Conservation (phyloP, 2,329 filamentous ascomycete species). For the Phaeosphaeriaceae sp. region DNA sequence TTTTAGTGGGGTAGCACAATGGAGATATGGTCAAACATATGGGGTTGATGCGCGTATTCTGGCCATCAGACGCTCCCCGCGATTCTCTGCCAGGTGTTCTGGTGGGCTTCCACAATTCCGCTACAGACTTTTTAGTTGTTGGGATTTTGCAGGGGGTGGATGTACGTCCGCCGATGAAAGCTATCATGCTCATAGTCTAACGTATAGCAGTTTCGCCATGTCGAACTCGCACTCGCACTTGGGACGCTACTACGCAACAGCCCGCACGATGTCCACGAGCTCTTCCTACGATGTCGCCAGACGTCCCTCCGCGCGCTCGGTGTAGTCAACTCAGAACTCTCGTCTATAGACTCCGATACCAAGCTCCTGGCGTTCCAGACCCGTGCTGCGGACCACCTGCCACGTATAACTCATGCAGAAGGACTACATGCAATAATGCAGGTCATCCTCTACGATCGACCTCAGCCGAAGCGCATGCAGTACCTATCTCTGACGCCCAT, state of each 20-base stretch:
- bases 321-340: conserved; percentile 70
- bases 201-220: conserved; percentile 53
- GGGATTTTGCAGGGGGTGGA: conserved; percentile 90
- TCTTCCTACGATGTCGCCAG: conserved; percentile 85
- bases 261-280: conserved; percentile 77
- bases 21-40: conserved; percentile 71
- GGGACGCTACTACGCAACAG: conserved; percentile 85
- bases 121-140: conserved; percentile 87
- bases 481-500: conserved; percentile 94
- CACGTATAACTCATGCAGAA: conserved; percentile 72
- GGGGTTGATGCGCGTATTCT: conserved; percentile 98
- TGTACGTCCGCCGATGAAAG: conserved; percentile 56
- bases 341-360: conserved; percentile 64
- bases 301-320: conserved; percentile 86
- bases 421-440: conserved; percentile 77
- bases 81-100: conserved; percentile 81
- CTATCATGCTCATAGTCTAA: conserved; percentile 4
- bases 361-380: conserved; percentile 71
- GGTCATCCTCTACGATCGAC: conserved; percentile 86
- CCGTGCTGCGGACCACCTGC: conserved; percentile 61
- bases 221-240: conserved; percentile 85
- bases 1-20: conserved; percentile 71
- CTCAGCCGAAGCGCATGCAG: conserved; percentile 88
- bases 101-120: conserved; percentile 95
- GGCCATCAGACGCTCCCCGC: conserved; percentile 85